A percentile compares a stretch with the other conserved stretches of the same genome.
Evolutionary conservation across 371 early-diverging fungal genomes (phyloP).

Genomic region (Saksenaea oblongispora): DNA sequence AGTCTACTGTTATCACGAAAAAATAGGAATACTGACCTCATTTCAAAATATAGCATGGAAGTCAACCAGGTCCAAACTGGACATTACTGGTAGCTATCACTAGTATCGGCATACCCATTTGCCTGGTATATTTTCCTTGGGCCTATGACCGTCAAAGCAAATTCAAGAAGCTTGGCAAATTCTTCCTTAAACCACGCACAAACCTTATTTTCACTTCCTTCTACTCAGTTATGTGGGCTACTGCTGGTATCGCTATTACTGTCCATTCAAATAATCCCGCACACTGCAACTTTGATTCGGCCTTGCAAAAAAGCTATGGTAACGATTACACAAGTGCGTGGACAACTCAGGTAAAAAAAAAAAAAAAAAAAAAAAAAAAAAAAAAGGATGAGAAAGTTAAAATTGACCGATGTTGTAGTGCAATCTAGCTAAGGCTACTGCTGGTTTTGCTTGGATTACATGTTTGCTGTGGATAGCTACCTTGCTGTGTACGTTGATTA

Average conservation of each 20-base stretch:
- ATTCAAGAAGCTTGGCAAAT: constrained; percentile 33
- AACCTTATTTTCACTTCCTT: constrained; percentile 40
- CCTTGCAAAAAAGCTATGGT: constrained; percentile 16
- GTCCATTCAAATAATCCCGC: constrained; percentile 30
- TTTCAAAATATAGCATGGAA: constrained; percentile 25
- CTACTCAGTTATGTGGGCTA: constrained; percentile 36
- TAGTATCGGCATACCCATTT: constrained; percentile 26
- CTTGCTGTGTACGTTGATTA: constrained; percentile 29
- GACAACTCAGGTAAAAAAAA: constrained; percentile 38
- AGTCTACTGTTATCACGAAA: constrained; percentile 8
- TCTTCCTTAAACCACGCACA: constrained; percentile 42
- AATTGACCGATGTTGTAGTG: constrained; percentile 21
- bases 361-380: not conserved
- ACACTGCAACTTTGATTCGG: constrained; percentile 27
- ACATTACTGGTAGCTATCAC: constrained; percentile 27
- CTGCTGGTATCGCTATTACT: constrained; percentile 42
- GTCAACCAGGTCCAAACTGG: constrained; percentile 41
- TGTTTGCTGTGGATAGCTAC: constrained; percentile 45
- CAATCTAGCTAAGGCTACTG: constrained; percentile 37
- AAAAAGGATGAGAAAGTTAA: not conserved
- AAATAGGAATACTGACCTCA: not conserved
- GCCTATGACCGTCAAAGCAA: constrained; percentile 29
- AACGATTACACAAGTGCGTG: constrained; percentile 26
- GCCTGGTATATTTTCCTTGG: constrained; percentile 37
- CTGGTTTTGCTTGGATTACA: constrained; percentile 50